phyloP scores from a whole-genome alignment of 164 flowering plant species.

The Dillenia turbinata region DNA sequence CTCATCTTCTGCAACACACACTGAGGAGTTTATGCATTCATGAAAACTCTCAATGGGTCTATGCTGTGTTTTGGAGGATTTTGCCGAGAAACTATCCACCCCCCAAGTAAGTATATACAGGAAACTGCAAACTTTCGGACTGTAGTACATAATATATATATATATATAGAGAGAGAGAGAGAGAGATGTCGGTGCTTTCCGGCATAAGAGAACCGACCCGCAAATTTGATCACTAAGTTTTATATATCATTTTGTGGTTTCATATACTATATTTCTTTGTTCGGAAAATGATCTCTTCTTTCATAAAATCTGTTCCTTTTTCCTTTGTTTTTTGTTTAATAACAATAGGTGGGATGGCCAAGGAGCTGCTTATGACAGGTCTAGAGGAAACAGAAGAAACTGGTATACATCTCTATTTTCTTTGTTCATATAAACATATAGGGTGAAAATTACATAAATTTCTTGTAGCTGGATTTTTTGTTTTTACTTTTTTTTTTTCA shows the following conservation, averaged over 20 bases:
- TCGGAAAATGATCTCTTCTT: no score
- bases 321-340: neutral
- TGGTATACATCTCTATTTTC: slow-evolving; percentile 41
- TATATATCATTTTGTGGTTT: neutral
- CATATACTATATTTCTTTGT: no score
- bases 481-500: neutral
- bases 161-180: neutral
- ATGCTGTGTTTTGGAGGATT: slow-evolving; percentile 98
- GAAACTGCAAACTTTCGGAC: no score
- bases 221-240: neutral
- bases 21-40: slow-evolving; percentile 83
- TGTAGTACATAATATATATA: neutral
- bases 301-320: neutral
- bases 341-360: slow-evolving; percentile 81
- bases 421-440: no score
- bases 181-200: neutral
- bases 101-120: slow-evolving; percentile 61
- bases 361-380: slow-evolving; percentile 83
- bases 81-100: slow-evolving; percentile 97
- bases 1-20: slow-evolving; percentile 96
- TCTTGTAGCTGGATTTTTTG: neutral
- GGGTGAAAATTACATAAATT: neutral
- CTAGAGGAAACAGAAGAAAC: slow-evolving; percentile 95
- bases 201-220: neutral
- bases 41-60: slow-evolving; percentile 90